Evolutionary conservation across 2,329 filamentous ascomycete genomes (phyloP), one percentile per base, ranked within the genome.

Genomic region (Claviceps arundinis): DNA sequence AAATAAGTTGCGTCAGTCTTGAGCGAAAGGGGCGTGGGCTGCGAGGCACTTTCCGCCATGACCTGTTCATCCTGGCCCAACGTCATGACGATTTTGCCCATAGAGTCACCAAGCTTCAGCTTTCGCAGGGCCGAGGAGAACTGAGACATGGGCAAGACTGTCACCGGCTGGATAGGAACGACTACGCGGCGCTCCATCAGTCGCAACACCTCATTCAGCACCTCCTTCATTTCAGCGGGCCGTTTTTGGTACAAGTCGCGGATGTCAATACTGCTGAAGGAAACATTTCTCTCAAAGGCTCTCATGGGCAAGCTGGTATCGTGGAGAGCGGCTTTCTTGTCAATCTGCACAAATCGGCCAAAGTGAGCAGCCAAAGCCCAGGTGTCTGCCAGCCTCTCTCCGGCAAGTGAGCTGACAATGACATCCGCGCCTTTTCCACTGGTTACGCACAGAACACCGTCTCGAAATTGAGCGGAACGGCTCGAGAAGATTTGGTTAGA

Each of bases 251-350:
- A 47, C 30, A 57, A 17, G 7, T 37, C 42, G 26, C 60, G 55
- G 8, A 75, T 55, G 55, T 75, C 70, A 2, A 75, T 63, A 0
- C 66, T 68, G 2, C 67, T 59, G 52, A 75, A 75, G 1, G 64
- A 68, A n/a, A 69, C 63, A 46, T 62, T 64, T 42, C 57, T 59
- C 13, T 63, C 61, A 48, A 73, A 72, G 1, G 62, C 61, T 2
- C 56, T 53, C 68, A 73, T 73, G 34, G 55, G 52, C 45, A 64
- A 52, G 22, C 50, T 50, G 1, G 62, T 66, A 26, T 70, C 66
- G 22, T 63, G 61, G 2, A 60, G 49, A 22, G 69, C 62, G 47
- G 70, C 67, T 11, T 61, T 61, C 52, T 65, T 65, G 13, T 68
- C 67, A 51, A 72, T 66, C 52, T 69, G 65, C 0, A 69, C 40